These are phyloP conservation scores for Mortierella sp. DNA, from an alignment of 371 early-diverging fungal genomes.

Conservation along the genomic window DNA sequence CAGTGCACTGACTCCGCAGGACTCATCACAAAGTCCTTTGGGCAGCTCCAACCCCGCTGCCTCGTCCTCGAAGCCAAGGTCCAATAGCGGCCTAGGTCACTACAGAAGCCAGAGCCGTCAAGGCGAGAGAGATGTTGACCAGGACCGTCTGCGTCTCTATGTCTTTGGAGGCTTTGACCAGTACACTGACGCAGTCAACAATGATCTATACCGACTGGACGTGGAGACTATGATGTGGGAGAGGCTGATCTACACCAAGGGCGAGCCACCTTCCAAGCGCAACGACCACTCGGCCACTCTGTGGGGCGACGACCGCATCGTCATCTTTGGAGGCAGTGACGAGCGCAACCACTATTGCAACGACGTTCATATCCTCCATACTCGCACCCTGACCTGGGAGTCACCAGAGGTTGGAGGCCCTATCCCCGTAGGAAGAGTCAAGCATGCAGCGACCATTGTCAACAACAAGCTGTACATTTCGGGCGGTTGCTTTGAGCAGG, in stretches of 20 bases:
- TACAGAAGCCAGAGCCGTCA: slow-evolving; percentile 20
- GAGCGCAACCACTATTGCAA: slow-evolving; percentile 66
- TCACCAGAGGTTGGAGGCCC: slow-evolving; percentile 65
- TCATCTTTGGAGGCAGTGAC: slow-evolving; percentile 84
- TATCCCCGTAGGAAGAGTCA: slow-evolving; percentile 65
- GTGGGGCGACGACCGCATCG: slow-evolving; percentile 69
- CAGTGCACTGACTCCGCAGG: slow-evolving; percentile 7
- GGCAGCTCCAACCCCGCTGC: slow-evolving; percentile 6
- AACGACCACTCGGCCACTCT: slow-evolving; percentile 73
- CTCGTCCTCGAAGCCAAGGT: slow-evolving; percentile 9
- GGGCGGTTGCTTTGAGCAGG: slow-evolving; percentile 62
- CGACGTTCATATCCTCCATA: slow-evolving; percentile 70
- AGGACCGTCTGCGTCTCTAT: slow-evolving; percentile 55
- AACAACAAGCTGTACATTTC: slow-evolving; percentile 72
- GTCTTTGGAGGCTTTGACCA: slow-evolving; percentile 80
- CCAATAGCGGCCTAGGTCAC: slow-evolving; percentile 19
- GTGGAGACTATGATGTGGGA: slow-evolving; percentile 64
- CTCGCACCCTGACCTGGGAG: slow-evolving; percentile 71
- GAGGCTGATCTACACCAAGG: slow-evolving; percentile 69
- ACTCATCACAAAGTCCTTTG: background rate
- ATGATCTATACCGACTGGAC: slow-evolving; percentile 65
- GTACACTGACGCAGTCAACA: slow-evolving; percentile 75
- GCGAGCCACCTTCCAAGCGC: slow-evolving; percentile 70
- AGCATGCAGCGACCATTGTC: slow-evolving; percentile 77
- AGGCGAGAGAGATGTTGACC: slow-evolving; percentile 4